These are phyloP conservation scores for Triglochin maritima DNA, from an alignment of 106 monocot species.

Conservation along the genomic window DNA sequence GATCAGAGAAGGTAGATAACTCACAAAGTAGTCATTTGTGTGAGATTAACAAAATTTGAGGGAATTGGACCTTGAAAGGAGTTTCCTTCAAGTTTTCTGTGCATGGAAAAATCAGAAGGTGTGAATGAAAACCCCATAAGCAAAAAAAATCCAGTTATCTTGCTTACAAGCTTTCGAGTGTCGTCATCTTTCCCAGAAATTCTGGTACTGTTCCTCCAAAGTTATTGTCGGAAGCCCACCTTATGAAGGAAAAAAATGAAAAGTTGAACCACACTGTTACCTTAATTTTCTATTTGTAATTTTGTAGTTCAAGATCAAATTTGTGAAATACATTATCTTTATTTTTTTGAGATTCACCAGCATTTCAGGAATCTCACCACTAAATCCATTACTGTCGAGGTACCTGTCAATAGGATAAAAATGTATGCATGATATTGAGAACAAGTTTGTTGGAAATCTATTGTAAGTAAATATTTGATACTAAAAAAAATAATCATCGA, in stretches of 20 bases:
- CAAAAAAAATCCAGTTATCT: not conserved
- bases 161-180: slow-evolving; percentile 38
- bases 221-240: slow-evolving; percentile 53
- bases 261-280: not conserved
- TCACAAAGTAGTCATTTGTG: slow-evolving; percentile 27
- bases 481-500: not conserved
- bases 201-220: slow-evolving; percentile 71
- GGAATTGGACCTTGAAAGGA: slow-evolving; percentile 73
- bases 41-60: slow-evolving; percentile 36
- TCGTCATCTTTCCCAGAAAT: slow-evolving; percentile 40
- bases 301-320: not conserved
- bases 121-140: not conserved
- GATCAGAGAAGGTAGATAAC: not conserved
- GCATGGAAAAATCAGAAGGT: not conserved
- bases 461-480: not conserved
- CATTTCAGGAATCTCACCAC: slow-evolving; percentile 7
- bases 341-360: slow-evolving; percentile 8
- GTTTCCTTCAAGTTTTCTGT: slow-evolving; percentile 71
- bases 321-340: slow-evolving; percentile 1
- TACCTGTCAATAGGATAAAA: slow-evolving; percentile 1
- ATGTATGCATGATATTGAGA: not conserved
- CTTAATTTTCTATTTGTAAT: not conserved
- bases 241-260: slow-evolving; percentile 11
- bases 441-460: not conserved
- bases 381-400: slow-evolving; percentile 3